phyloP scores from a whole-genome alignment of 2,329 filamentous ascomycete species.

The Parascedosporium putredinis region DNA sequence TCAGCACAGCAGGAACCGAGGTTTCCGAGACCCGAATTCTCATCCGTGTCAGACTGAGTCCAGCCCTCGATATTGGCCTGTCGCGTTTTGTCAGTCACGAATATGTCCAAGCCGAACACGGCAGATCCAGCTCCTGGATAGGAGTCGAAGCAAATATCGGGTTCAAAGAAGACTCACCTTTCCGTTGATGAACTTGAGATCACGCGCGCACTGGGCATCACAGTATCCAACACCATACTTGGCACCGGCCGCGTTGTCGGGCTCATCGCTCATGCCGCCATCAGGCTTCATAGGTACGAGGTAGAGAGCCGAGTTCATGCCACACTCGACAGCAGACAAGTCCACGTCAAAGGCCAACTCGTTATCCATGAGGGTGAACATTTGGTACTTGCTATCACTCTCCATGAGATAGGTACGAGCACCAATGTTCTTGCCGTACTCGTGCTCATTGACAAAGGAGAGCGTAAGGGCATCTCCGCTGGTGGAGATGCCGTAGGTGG shows the following conservation, averaged over 20 bases:
- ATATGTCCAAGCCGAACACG: no score
- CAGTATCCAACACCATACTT: conserved; percentile 48
- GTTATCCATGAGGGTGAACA: conserved; percentile 48
- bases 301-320: conserved; percentile 57
- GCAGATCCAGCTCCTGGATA: no score
- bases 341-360: conserved; percentile 61
- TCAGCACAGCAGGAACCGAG: conserved; percentile 46
- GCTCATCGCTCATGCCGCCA: conserved; percentile 35
- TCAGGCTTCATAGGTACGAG: conserved; percentile 44
- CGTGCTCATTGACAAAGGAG: conserved; percentile 39
- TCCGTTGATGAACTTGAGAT: conserved; percentile 40
- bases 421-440: conserved; percentile 28
- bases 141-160: no score
- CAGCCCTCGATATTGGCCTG: conserved; percentile 30
- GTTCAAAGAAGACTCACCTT: no score
- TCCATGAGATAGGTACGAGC: conserved; percentile 50
- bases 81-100: neutral
- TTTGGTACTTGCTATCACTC: conserved; percentile 43
- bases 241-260: conserved; percentile 34
- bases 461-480: conserved; percentile 35
- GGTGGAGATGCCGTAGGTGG: conserved; percentile 36
- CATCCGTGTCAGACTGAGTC: conserved; percentile 37
- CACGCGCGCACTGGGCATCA: conserved; percentile 34
- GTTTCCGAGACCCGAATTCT: conserved; percentile 36
- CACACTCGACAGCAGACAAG: conserved; percentile 50